Conservation (phyloP, 2,329 filamentous ascomycete species). For the Eutypa lata region DNA sequence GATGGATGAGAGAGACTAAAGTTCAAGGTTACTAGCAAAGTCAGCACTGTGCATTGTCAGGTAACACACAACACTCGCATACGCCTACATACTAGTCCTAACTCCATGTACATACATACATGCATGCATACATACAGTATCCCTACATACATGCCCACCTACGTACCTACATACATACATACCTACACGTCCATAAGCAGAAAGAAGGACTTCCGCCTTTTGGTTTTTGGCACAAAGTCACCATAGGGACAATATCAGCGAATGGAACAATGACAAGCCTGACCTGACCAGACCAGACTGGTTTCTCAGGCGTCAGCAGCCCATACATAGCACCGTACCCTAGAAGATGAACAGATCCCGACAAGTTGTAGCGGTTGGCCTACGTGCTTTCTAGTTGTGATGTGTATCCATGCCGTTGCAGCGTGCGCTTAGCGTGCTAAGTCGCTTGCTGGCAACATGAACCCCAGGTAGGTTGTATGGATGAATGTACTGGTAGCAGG, state of each 20-base stretch:
- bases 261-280: not conserved
- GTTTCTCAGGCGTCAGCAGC: not conserved
- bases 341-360: not conserved
- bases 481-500: too few species aligned
- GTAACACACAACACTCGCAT: too few species aligned
- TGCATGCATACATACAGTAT: not conserved
- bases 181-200: not conserved
- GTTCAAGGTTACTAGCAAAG: not conserved
- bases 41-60: not conserved
- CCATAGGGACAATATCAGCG: not conserved
- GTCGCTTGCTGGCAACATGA: too few species aligned
- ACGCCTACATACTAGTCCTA: too few species aligned
- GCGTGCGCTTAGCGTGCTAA: not conserved
- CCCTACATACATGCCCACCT: not conserved
- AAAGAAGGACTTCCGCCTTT: not conserved
- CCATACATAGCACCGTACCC: not conserved
- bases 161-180: not conserved
- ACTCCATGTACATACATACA: not conserved
- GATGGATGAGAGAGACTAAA: not conserved
- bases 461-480: too few species aligned
- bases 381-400: not conserved
- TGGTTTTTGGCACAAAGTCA: not conserved
- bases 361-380: not conserved
- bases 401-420: not conserved
- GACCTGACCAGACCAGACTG: too few species aligned